Percentiles rank a stretch among this genome's conserved stretches.
Conservation (phyloP, 345 rosid species). For the Gynandropsis gynandra region DNA sequence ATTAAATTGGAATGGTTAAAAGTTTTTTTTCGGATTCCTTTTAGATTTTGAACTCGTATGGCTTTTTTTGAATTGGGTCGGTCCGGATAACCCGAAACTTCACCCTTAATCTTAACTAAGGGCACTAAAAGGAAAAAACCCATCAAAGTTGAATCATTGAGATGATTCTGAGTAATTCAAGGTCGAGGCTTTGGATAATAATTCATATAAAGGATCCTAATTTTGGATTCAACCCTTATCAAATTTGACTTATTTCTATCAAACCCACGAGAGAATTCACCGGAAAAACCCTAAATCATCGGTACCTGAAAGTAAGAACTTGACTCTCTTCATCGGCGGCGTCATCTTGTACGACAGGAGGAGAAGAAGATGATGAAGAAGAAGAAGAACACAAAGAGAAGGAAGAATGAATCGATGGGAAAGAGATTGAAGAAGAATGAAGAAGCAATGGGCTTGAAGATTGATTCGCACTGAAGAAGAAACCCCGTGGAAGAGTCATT, state of each 20-base stretch:
- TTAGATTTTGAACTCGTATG: too few relatives aligned
- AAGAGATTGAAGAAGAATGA: slow-evolving; percentile 10
- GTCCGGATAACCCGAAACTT: too few relatives aligned
- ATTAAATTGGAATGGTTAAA: too few relatives aligned
- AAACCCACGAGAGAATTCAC: background rate
- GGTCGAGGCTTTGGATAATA: too few relatives aligned
- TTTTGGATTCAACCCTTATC: too few relatives aligned
- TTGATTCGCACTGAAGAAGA: slow-evolving; percentile 19
- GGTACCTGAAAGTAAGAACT: slow-evolving; percentile 37
- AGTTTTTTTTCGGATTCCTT: too few relatives aligned
- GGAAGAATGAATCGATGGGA: slow-evolving; percentile 28
- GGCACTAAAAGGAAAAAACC: too few relatives aligned
- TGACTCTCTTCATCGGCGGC: slow-evolving; percentile 18
- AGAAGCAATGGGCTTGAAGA: slow-evolving; percentile 20
- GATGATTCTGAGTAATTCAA: too few relatives aligned
- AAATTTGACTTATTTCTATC: background rate
- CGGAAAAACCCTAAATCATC: slow-evolving; percentile 5
- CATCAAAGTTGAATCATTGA: too few relatives aligned
- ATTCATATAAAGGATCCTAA: too few relatives aligned
- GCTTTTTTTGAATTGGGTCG: too few relatives aligned
- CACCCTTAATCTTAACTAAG: too few relatives aligned
- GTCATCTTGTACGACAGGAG: slow-evolving; percentile 34
- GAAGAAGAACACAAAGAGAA: slow-evolving; percentile 33
- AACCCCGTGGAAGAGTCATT: slow-evolving; percentile 26
- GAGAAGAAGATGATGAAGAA: slow-evolving; percentile 32